Evolutionary conservation across 176 grass and related monocot genomes (phyloP).

Genomic region (Olyra latifolia): DNA sequence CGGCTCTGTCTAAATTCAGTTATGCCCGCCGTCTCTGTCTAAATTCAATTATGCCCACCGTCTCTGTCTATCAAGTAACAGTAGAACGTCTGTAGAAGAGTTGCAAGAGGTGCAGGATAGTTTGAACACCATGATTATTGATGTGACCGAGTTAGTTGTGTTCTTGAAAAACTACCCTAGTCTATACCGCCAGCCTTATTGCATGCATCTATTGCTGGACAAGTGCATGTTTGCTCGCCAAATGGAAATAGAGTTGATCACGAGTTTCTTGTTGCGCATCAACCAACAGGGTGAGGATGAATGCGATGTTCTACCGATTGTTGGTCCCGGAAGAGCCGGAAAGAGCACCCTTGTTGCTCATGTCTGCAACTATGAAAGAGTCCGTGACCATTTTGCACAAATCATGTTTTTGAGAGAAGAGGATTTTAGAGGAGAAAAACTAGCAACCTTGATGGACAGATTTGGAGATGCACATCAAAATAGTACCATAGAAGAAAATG

Average conservation of each 20-base stretch:
- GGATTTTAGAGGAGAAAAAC: no score
- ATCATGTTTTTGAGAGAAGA: neutral
- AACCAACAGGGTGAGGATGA: neutral
- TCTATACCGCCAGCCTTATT: no score
- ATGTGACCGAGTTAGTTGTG: neutral
- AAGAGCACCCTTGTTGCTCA: neutral
- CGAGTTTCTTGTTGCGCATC: neutral
- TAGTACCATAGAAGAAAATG: neutral
- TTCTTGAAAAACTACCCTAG: neutral
- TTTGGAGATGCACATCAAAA: neutral
- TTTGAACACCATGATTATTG: neutral
- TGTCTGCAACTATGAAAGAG: conserved; percentile 19
- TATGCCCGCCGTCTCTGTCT: no score
- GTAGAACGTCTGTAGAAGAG: neutral
- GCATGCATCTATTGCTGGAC: no score
- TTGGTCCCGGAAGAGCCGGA: neutral
- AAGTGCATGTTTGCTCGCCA: conserved; percentile 15
- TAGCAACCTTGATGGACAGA: neutral
- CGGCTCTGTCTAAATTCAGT: neutral
- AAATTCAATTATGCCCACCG: neutral
- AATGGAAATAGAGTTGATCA: neutral
- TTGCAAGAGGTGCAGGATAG: neutral
- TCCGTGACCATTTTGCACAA: conserved; percentile 30
- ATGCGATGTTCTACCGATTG: neutral
- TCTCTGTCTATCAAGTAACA: neutral